Base-by-base conservation (phyloP, 768 basidiomycete genomes). In the Grammothele lineata region DNA sequence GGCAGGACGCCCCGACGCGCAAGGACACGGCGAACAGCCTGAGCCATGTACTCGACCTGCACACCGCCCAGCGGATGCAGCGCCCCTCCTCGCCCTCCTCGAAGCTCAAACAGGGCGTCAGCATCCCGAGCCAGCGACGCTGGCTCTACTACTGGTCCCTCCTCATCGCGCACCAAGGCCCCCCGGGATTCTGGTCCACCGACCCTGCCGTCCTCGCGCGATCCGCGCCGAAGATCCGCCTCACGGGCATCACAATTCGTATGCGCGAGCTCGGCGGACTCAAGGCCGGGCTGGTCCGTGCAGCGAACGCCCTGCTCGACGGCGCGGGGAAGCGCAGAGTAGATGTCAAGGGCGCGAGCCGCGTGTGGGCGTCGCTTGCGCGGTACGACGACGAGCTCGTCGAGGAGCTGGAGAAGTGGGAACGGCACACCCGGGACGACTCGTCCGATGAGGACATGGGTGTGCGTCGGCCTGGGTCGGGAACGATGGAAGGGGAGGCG, bases 101-200 rank as follows among this genome's bases (percentile, higher is more conserved):
- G 33, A 51, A 50, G 33, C 41, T 57, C 63, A 37, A 66, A 59
- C 81, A 76, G 54, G 85, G 85, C 10, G 83, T 90, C 35, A 86
- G 82, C 51, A 92, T 92, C 54, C 85, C 89, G 0, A 86, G 83
- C 47, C 90, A 92, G 62, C 75, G 81, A 2, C 80, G 90, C 17
- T 91, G 82, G 73, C 67, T 93, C 4, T 74, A 78, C 54, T 92
- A 92, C 59, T 92, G 85, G 85, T 78, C 81, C 0, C 70, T 81
- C 10, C 59, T 83, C n/a, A 70, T 87, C 14, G 68, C 76, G 3
- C 69, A 75, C 38, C 74, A 76, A 33, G 79, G 72, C 0, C 85
- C 83, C 4, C 49, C 63, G 2, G 70, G 73, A 21, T 62, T 83
- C 41, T 81, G 76, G 76, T 57, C 64, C 10, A 49, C 44, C 19